phyloP scores from a whole-genome alignment of 2,329 filamentous ascomycete species.

The Diaporthe citriasiana region DNA sequence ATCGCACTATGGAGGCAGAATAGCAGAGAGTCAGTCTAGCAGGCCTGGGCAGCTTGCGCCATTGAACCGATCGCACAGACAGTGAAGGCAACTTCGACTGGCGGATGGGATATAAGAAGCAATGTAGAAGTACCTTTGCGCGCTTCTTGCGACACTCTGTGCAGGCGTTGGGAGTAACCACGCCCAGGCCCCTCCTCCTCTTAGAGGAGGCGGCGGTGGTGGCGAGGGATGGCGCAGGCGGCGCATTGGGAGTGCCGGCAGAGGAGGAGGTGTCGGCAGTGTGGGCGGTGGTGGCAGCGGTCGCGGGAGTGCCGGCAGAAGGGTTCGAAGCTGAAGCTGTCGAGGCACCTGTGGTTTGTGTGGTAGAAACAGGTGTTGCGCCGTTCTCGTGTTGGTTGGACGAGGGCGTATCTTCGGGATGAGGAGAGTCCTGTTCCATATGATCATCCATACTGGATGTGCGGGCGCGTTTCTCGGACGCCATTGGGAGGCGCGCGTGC shows the following conservation, averaged over 20 bases:
- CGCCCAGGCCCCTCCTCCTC: slow-evolving; percentile 66
- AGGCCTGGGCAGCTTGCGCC: slow-evolving; percentile 10
- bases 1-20: slow-evolving; percentile 63
- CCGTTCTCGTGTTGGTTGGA: slow-evolving; percentile 11
- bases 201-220: slow-evolving; percentile 59
- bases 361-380: slow-evolving; percentile 27
- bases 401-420: slow-evolving; percentile 4
- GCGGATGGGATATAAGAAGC: slow-evolving; percentile 1
- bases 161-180: slow-evolving; percentile 72
- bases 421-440: slow-evolving; percentile 43
- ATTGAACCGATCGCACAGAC: not conserved
- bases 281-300: slow-evolving; percentile 32
- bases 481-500: slow-evolving; percentile 14
- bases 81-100: not conserved
- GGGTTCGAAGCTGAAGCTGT: slow-evolving; percentile 25
- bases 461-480: slow-evolving; percentile 27
- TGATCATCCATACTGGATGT: slow-evolving; percentile 41
- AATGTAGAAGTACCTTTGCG: slow-evolving; percentile 63
- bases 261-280: slow-evolving; percentile 47
- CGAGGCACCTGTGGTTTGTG: slow-evolving; percentile 34
- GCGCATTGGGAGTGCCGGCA: slow-evolving; percentile 45
- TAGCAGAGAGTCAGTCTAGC: slow-evolving; percentile 26
- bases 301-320: slow-evolving; percentile 24
- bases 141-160: slow-evolving; percentile 74
- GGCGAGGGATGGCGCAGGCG: slow-evolving; percentile 38